Conservation (phyloP, 1,139 yeast species). For the Arxiozyma heterogenica region DNA sequence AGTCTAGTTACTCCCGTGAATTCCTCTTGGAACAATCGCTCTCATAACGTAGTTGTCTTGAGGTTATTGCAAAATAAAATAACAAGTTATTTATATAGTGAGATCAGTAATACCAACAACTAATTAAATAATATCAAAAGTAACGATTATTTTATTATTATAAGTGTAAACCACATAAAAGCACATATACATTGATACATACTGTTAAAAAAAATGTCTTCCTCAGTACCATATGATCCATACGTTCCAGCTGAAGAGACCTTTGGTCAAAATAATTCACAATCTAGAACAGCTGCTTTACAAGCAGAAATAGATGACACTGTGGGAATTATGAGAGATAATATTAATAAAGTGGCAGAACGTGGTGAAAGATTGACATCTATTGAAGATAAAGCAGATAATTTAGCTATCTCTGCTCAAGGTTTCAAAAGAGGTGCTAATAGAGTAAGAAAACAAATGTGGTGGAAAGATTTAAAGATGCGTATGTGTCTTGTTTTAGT, state of each 20-base stretch:
- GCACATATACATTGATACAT: not conserved
- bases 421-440: conserved; percentile 97
- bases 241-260: conserved; percentile 53
- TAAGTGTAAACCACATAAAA: not conserved
- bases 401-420: conserved; percentile 86
- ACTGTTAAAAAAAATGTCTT: conserved; percentile 43
- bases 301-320: conserved; percentile 95
- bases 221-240: conserved; percentile 85
- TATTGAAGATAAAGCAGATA: conserved; percentile 89
- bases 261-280: conserved; percentile 30
- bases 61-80: not conserved
- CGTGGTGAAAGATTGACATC: conserved; percentile 89
- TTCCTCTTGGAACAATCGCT: not conserved
- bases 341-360: conserved; percentile 91
- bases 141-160: too few relatives aligned
- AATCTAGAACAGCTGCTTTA: conserved; percentile 70
- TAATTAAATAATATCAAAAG: too few relatives aligned
- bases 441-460: conserved; percentile 96
- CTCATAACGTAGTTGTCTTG: too few relatives aligned
- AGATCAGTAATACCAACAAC: not conserved
- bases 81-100: too few relatives aligned
- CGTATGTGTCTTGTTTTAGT: conserved; percentile 83
- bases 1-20: too few relatives aligned
- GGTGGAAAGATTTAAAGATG: conserved; percentile 99
- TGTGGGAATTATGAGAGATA: conserved; percentile 96